Base-by-base conservation (phyloP, 495 filamentous ascomycete genomes). In the Xylaria cubensis region DNA sequence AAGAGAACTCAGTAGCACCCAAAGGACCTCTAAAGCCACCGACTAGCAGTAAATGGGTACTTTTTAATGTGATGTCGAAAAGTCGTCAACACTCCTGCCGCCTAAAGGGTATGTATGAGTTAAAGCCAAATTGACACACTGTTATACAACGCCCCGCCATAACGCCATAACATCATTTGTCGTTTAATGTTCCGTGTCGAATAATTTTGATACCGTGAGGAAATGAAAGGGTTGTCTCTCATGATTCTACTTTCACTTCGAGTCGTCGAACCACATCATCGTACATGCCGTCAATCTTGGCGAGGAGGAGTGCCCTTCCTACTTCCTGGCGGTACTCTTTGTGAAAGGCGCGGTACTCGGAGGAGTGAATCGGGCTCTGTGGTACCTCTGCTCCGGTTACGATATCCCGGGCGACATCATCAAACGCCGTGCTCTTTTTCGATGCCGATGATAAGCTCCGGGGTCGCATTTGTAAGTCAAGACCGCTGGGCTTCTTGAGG, bases 241-340 rank as follows among this genome's bases (percentile, higher is more conserved):
- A 72, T 67, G 62, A 67, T 51, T 66, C 70, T 12, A 72, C 70
- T 32, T 65, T 65, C 50, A 72, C 70, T 48, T 72, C 71, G 32
- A 73, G 64, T 29, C 71, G 71, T 46, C 65, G 71, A 32, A 73
- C n/a, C 44, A 73, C 55, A 64, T 73, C 71, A 29, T 73, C 71
- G 19, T 68, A 73, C 36, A 73, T 73, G 2, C 64, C 71, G 36
- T 73, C 71, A 50, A 73, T 56, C 46, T 64, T 73, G 56, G 71
- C 71, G 32, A 73, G 64, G 9, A 73, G 64, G 15, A 73, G 71
- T n/a, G 71, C 71, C 24, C 65, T 46, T 26, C 71, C 71, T 24
- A 56, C 71, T 64, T 73, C 71, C 41, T 73, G 71, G 32, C 71
- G 71, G 53, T 73, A 73, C 55, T 69, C 64, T 44, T 69, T 73